Evolutionary conservation across 2,329 filamentous ascomycete species (phyloP), one percentile per base, ranked within the genome.

Genomic region (Colletotrichum sp.): DNA sequence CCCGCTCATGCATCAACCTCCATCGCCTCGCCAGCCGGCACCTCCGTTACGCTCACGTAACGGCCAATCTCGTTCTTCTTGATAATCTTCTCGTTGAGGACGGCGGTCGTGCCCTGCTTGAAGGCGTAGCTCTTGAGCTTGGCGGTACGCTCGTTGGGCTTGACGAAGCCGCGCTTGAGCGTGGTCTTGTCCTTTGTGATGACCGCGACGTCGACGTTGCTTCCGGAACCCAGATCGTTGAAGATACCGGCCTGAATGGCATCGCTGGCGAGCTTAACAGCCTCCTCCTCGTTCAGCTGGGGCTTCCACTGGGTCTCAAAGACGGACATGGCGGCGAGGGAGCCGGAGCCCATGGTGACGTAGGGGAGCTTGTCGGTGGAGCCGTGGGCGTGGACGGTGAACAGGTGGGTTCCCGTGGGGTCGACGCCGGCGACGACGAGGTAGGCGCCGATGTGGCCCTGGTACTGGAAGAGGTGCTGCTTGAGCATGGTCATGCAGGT

Each of bases 401-500:
- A 99, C 78, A 99, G 94, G 82, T 98, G 96, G 62, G 94, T 93
- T 82, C 97, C 97, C 1, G 97, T 99, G 39, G 98, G 96, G 85
- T 99, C 97, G 83, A 98, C 96, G 79, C 97, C 97, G 49, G 97
- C 97, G 75, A 99, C 95, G 80, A 99, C 97, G 75, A 99, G 94
- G 87, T 99, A 99, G 79, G 97, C 97, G 81, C 98, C 97, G 81
- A 99, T 98, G 89, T 99, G 92, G 80, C 97, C 97, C 86, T 99
- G 97, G 90, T 99, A 95, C 82, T 95, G 94, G 94, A 99, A 99
- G 78, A 99, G 95, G 86, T 99, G 97, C 89, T 99, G 97, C 91
- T 99, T 99, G 79, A 99, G 94, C 90, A 99, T 94, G 68, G 97
- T 99, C 97, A 99, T 99, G 90, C 96, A 98, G 78, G 97, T 99